Conservation (phyloP, 176 grass and related monocot species). For the Oryza australiensis region DNA sequence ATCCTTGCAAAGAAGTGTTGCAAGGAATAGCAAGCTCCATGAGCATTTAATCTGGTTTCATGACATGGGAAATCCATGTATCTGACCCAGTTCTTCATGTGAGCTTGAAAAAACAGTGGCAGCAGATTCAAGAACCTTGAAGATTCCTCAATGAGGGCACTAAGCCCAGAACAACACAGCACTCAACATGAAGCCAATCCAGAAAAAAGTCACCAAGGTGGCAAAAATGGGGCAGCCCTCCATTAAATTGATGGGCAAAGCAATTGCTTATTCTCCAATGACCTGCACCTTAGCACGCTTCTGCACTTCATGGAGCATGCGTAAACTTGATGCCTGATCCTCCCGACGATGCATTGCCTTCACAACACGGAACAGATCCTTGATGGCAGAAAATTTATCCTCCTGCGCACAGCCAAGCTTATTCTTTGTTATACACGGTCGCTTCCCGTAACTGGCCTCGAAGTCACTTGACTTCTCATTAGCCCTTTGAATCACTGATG, state of each 20-base stretch:
- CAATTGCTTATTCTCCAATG: constrained; percentile 27
- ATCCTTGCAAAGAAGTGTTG: not conserved
- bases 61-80: not conserved
- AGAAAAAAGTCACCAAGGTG: not conserved
- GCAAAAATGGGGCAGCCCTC: not conserved
- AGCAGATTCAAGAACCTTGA: not conserved
- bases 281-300: constrained; percentile 53
- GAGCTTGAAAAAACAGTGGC: not conserved
- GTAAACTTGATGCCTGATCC: constrained; percentile 42
- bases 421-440: not conserved
- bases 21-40: not conserved
- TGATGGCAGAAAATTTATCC: constrained; percentile 48
- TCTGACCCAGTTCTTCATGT: not conserved
- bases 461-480: constrained; percentile 75
- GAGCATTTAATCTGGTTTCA: not conserved
- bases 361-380: constrained; percentile 40
- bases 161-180: not conserved
- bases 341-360: constrained; percentile 33
- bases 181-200: constrained; percentile 18
- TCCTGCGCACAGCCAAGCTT: constrained; percentile 18
- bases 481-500: constrained; percentile 74
- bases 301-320: constrained; percentile 51
- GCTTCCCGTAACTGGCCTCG: constrained; percentile 72
- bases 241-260: constrained; percentile 1
- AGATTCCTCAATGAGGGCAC: not conserved